Percentiles rank a stretch among this genome's conserved stretches.
Conservation (phyloP, 257 asterid species). For the Thymus quinquecostatus region DNA sequence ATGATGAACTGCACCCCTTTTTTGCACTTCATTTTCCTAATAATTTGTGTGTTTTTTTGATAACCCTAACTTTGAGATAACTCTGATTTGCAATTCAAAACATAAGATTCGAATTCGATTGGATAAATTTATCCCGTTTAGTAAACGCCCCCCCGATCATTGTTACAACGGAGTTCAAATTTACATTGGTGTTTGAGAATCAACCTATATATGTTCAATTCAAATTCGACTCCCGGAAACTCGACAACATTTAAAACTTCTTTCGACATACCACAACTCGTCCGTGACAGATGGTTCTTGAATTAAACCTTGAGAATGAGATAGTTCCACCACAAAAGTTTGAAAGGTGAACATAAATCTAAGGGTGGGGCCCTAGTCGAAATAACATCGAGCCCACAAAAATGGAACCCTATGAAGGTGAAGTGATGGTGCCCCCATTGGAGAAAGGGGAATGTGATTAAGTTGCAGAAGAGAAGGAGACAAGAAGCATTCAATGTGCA, state of each 20-base stretch:
- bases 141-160: too few relatives aligned
- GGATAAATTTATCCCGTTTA: too few relatives aligned
- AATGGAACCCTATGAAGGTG: slow-evolving; percentile 41
- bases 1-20: not conserved
- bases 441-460: slow-evolving; percentile 39
- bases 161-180: too few relatives aligned
- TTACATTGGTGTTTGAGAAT: too few relatives aligned
- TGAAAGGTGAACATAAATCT: not conserved
- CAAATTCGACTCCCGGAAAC: too few relatives aligned
- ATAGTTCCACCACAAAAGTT: not conserved
- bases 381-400: slow-evolving; percentile 37
- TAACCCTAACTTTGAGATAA: too few relatives aligned
- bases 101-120: too few relatives aligned
- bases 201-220: too few relatives aligned
- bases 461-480: slow-evolving; percentile 31
- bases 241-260: not conserved
- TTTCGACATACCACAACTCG: not conserved
- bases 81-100: too few relatives aligned
- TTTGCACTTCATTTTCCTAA: not conserved
- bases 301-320: slow-evolving; percentile 1
- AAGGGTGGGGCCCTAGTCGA: slow-evolving; percentile 27
- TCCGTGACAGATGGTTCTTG: slow-evolving; percentile 29
- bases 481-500: slow-evolving; percentile 37
- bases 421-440: slow-evolving; percentile 20
- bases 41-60: too few relatives aligned